These are phyloP conservation scores for Cucurbita argyrosperma DNA, from an alignment of 306 rosid species.

Conservation along the genomic window DNA sequence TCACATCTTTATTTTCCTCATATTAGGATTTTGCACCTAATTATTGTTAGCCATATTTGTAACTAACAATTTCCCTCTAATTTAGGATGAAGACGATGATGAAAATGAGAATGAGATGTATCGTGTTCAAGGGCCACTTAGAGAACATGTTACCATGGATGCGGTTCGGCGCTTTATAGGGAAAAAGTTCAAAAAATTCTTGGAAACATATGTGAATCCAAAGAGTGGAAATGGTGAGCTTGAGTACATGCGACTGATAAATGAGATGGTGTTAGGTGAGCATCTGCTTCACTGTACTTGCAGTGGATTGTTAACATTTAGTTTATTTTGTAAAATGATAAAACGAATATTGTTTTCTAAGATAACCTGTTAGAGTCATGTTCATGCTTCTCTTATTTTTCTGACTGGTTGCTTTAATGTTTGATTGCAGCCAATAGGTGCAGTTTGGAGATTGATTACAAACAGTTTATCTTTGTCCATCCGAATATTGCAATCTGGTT, in stretches of 20 bases:
- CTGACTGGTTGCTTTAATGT: not conserved
- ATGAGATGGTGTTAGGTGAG: slow-evolving; percentile 93
- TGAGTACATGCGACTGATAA: slow-evolving; percentile 71
- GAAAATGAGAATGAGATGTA: slow-evolving; percentile 76
- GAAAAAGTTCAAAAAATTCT: slow-evolving; percentile 70
- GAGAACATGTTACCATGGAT: slow-evolving; percentile 98
- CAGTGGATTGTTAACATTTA: not conserved
- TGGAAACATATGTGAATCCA: slow-evolving; percentile 59
- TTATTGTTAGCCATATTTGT: not conserved
- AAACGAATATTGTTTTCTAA: not conserved
- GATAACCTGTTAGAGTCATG: not conserved
- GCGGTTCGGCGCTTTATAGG: slow-evolving; percentile 88
- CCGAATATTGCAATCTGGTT: slow-evolving; percentile 99
- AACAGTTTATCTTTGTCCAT: slow-evolving; percentile 79
- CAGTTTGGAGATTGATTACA: slow-evolving; percentile 93
- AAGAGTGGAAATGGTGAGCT: slow-evolving; percentile 54
- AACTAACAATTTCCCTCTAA: not conserved
- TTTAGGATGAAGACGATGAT: slow-evolving; percentile 71
- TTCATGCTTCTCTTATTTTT: not conserved
- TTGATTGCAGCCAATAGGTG: slow-evolving; percentile 65
- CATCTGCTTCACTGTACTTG: not conserved
- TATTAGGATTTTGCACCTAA: not conserved
- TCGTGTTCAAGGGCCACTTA: slow-evolving; percentile 82
- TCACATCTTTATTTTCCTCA: not conserved
- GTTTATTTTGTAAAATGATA: not conserved